Base-by-base conservation (phyloP, 768 basidiomycete species). In the Cubamyces lactineus region DNA sequence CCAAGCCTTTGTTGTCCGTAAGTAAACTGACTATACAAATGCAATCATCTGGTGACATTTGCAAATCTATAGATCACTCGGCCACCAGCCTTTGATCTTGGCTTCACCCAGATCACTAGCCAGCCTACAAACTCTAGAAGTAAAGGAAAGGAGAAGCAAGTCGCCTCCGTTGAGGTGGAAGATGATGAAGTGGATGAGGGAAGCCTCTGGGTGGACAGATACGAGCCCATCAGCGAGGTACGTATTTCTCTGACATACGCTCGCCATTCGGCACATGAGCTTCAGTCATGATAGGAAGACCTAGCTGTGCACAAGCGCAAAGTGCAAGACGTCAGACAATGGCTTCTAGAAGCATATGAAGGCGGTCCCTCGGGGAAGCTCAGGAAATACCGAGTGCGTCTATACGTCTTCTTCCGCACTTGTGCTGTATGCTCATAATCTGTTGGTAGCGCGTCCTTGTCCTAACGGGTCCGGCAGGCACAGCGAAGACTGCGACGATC, bases 401-500 rank as follows among this genome's bases (percentile, higher is more conserved):
- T 11, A 12, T 1, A 7, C 9, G 34, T 54, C 12, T 49, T 51
- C 54, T 51, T 47, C 9, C 17, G 16, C 24, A 13, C 42, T 5
- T 56, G 21, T 60, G 48, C 19, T 63, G 4, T 19, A 13, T 15
- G 39, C 34, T 24, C 40, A 28, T 49, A 0, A 15, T 1, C 17
- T 19, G 0, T 9, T 9, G 1, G 3, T 59, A 98, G 92, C 83
- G 94, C 48, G 86, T 99, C 28, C 82, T 98, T 7, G 85, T 85
- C 0, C 75, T 99, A 12, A 91, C 91, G 2, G 96, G 96, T 1
- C 92, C 94, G 0, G 88, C 96, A 8, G 96, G 96, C 1, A 85
- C 87, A 0, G 96, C 86, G 0, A 99, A 99, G 78, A 97, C 96
- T 0, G 83, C 94, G 0, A 93, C 93, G 0, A 66, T 98, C 2